phyloP scores from a whole-genome alignment of 2,329 filamentous ascomycete species.

The Colletotrichum chrysophilum region DNA sequence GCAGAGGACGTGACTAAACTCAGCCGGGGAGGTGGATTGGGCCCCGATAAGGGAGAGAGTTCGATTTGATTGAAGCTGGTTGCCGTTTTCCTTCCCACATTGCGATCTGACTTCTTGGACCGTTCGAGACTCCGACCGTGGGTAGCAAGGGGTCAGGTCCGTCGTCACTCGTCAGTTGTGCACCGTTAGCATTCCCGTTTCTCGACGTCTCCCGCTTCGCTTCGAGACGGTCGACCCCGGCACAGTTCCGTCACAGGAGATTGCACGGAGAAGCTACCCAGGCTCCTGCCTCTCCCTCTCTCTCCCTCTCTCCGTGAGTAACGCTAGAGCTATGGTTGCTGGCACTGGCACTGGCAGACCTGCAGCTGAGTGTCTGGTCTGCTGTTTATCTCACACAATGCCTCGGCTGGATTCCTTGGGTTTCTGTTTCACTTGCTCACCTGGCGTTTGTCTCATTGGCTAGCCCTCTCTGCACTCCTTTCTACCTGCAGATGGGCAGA shows the following conservation, averaged over 20 bases:
- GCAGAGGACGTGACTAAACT: background rate
- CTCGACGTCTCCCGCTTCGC: background rate
- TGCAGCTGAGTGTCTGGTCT: background rate
- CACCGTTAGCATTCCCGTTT: background rate
- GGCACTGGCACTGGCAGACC: background rate
- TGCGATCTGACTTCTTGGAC: background rate
- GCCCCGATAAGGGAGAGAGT: background rate
- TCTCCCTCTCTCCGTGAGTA: background rate
- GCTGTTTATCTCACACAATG: constrained; percentile 2
- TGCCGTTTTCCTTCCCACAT: background rate
- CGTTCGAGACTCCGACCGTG: background rate
- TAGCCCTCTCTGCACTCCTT: constrained; percentile 20
- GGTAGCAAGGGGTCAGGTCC: background rate
- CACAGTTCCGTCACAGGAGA: background rate
- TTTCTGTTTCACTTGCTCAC: constrained; percentile 25
- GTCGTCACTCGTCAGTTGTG: background rate
- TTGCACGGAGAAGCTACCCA: background rate
- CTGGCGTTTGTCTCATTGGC: constrained; percentile 14
- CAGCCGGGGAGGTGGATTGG: background rate
- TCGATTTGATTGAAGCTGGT: background rate
- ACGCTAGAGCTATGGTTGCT: background rate
- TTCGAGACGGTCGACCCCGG: background rate
- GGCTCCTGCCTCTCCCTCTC: background rate
- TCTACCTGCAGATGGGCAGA: constrained; percentile 17
- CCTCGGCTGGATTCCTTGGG: constrained; percentile 15